phyloP scores from a whole-genome alignment of 148 eudicot genomes.

The Spergularia bocconei region DNA sequence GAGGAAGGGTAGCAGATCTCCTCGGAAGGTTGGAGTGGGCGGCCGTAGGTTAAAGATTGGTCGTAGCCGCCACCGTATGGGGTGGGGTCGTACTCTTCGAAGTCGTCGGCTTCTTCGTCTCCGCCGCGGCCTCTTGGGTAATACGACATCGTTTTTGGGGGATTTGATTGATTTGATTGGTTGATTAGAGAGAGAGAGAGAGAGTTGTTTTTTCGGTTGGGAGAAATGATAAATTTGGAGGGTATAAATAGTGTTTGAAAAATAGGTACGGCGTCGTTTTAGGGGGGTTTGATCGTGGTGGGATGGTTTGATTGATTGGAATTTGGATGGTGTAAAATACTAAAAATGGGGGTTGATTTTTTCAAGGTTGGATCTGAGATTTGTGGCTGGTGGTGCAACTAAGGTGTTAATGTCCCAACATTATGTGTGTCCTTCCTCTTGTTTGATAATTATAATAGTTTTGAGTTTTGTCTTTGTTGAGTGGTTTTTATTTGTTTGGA shows the following conservation, averaged over 20 bases:
- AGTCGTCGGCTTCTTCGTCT: slow-evolving; percentile 66
- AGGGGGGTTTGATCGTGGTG: background rate
- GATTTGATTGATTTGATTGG: slow-evolving; percentile 1
- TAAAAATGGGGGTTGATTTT: background rate
- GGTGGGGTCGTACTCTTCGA: slow-evolving; percentile 80
- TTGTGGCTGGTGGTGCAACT: too few species aligned
- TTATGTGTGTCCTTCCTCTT: too few species aligned
- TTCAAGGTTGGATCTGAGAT: background rate
- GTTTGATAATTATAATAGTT: too few species aligned
- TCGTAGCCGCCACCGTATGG: slow-evolving; percentile 94
- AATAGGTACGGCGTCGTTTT: too few species aligned
- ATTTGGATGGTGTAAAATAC: background rate
- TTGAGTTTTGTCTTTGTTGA: too few species aligned
- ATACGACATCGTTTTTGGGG: slow-evolving; percentile 61
- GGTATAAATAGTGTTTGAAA: background rate
- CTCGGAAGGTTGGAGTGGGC: slow-evolving; percentile 65
- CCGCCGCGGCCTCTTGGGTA: slow-evolving; percentile 56
- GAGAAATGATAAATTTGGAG: background rate
- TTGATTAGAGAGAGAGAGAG: too few species aligned
- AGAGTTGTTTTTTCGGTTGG: background rate
- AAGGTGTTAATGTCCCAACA: too few species aligned
- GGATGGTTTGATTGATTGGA: background rate
- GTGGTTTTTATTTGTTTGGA: too few species aligned
- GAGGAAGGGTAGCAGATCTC: slow-evolving; percentile 72
- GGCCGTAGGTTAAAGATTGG: slow-evolving; percentile 68